phyloP scores from a whole-genome alignment of 1,284 basidiomycete species.

The Heterobasidion irregulare region DNA sequence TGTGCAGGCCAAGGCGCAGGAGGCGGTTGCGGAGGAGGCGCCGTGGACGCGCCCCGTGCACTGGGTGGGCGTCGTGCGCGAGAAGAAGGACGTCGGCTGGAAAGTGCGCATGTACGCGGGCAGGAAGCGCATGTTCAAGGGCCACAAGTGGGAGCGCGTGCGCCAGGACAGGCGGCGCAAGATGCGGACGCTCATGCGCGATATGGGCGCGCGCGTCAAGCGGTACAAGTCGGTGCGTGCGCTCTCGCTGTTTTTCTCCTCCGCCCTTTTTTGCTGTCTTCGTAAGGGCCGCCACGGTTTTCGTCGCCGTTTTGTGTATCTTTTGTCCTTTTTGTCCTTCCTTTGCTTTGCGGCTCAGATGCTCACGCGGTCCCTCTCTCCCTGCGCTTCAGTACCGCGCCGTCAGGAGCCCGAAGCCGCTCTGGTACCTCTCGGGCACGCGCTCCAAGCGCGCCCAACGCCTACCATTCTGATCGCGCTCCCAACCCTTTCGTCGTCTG shows the following conservation, averaged over 20 bases:
- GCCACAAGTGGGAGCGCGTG: slow-evolving; percentile 71
- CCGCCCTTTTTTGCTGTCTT: not conserved
- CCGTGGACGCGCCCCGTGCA: slow-evolving; percentile 33
- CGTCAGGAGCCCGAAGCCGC: too few relatives aligned
- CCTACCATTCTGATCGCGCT: too few relatives aligned
- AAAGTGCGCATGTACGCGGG: slow-evolving; percentile 58
- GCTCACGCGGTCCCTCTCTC: too few relatives aligned
- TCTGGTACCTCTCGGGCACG: too few relatives aligned
- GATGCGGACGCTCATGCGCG: slow-evolving; percentile 48
- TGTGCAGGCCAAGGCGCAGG: slow-evolving; percentile 1
- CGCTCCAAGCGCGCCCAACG: too few relatives aligned
- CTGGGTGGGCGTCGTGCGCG: slow-evolving; percentile 50
- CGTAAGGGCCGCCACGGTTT: too few relatives aligned
- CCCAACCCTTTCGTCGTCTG: too few relatives aligned
- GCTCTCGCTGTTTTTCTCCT: not conserved
- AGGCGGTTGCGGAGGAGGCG: slow-evolving; percentile 10
- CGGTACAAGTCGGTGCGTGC: slow-evolving; percentile 54
- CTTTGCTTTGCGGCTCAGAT: too few relatives aligned
- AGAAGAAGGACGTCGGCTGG: slow-evolving; percentile 38
- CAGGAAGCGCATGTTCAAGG: slow-evolving; percentile 80
- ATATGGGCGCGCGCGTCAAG: slow-evolving; percentile 56
- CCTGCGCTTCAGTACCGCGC: too few relatives aligned
- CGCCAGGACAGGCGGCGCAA: slow-evolving; percentile 34
- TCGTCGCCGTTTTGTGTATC: not conserved
- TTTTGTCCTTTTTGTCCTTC: not conserved